These are phyloP conservation scores for Aspergillus heteromorphus DNA, from an alignment of 495 filamentous ascomycete genomes.

Conservation along the genomic window DNA sequence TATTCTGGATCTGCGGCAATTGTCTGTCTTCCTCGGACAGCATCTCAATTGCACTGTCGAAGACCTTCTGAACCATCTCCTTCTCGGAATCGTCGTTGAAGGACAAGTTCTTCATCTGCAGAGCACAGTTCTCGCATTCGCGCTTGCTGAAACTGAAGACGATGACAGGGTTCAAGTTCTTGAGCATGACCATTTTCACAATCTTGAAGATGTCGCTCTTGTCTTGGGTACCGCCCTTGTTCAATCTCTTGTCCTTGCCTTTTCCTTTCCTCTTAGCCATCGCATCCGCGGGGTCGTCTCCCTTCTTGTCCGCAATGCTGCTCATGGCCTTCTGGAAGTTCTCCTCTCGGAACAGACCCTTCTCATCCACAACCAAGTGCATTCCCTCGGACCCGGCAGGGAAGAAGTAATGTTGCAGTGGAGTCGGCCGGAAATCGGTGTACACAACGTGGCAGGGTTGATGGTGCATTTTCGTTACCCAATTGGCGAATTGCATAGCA, in stretches of 20 bases:
- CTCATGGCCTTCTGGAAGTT: slow-evolving; percentile 97
- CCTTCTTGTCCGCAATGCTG: slow-evolving; percentile 79
- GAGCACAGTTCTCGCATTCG: slow-evolving; percentile 80
- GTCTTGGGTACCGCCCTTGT: slow-evolving; percentile 74
- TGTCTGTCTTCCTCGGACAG: slow-evolving; percentile 85
- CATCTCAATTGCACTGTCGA: slow-evolving; percentile 81
- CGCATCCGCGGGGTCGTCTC: slow-evolving; percentile 72
- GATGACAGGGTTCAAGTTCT: slow-evolving; percentile 93
- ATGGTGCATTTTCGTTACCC: slow-evolving; percentile 94
- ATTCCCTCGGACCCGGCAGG: slow-evolving; percentile 91
- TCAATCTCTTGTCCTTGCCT: slow-evolving; percentile 84
- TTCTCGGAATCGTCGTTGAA: slow-evolving; percentile 98
- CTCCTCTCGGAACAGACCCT: slow-evolving; percentile 87
- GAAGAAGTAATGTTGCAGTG: slow-evolving; percentile 96
- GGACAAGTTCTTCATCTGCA: slow-evolving; percentile 77
- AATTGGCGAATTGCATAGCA: slow-evolving; percentile 98
- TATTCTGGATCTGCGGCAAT: slow-evolving; percentile 84
- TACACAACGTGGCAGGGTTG: slow-evolving; percentile 99
- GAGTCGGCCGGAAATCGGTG: slow-evolving; percentile 94
- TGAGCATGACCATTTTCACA: slow-evolving; percentile 96
- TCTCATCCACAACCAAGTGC: slow-evolving; percentile 92
- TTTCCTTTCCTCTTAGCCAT: slow-evolving; percentile 74
- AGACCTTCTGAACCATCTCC: slow-evolving; percentile 89
- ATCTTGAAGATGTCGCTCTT: slow-evolving; percentile 92
- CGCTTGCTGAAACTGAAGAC: slow-evolving; percentile 99